Evolutionary conservation across 371 early-diverging fungal genomes (phyloP).

Genomic region (Mucor piriformis): DNA sequence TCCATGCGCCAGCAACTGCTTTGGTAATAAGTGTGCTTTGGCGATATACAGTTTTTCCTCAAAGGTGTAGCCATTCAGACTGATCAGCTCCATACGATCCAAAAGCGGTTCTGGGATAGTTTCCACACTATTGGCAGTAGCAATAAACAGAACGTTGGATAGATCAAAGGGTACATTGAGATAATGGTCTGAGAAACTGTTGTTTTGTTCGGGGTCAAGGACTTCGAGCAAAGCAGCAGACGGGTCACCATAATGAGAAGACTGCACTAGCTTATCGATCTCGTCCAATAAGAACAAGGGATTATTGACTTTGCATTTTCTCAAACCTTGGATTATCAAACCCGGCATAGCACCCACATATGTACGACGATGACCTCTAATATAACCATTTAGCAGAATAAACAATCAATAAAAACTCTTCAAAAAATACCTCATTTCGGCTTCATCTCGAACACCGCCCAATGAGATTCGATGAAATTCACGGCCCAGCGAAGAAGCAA

Average conservation of each 20-base stretch:
- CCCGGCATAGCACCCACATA: constrained; percentile 92
- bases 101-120: constrained; percentile 81
- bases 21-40: constrained; percentile 60
- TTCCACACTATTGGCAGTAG: constrained; percentile 83
- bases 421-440: constrained; percentile 67
- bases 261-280: constrained; percentile 73
- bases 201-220: constrained; percentile 89
- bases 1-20: constrained; percentile 75
- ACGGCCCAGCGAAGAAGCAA: constrained; percentile 80
- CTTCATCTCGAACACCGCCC: constrained; percentile 89
- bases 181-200: constrained; percentile 82
- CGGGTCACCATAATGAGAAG: constrained; percentile 77
- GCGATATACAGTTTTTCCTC: constrained; percentile 76
- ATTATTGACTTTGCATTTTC: constrained; percentile 74
- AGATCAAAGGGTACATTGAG: constrained; percentile 84
- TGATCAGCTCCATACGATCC: constrained; percentile 89
- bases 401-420: not conserved
- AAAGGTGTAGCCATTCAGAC: constrained; percentile 82
- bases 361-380: constrained; percentile 85
- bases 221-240: constrained; percentile 86
- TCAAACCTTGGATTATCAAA: constrained; percentile 77
- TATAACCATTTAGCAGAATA: not conserved
- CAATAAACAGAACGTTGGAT: constrained; percentile 84
- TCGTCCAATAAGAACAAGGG: constrained; percentile 77
- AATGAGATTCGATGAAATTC: constrained; percentile 84